Conservation (phyloP, 1,139 yeast species). For the Protomyces inouyei region DNA sequence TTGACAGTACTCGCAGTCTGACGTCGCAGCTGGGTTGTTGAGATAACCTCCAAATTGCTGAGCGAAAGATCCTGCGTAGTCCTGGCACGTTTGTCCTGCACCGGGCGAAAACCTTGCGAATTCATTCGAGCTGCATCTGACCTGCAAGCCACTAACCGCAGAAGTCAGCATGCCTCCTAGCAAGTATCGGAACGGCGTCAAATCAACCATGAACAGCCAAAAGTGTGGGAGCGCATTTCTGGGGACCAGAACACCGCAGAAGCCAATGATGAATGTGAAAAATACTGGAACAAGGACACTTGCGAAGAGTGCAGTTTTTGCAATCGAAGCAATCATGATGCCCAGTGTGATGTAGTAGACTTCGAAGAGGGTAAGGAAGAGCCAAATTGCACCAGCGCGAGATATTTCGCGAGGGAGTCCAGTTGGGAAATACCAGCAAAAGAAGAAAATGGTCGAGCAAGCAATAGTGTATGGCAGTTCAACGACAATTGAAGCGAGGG, state of each 20-base stretch:
- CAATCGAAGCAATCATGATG: conserved; percentile 50
- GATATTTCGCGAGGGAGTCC: conserved; percentile 48
- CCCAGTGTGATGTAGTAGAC: conserved; percentile 54
- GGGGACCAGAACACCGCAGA: conserved; percentile 64
- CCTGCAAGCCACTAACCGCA: conserved; percentile 53
- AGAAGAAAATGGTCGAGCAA: conserved; percentile 60
- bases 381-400: conserved; percentile 44
- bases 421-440: conserved; percentile 61
- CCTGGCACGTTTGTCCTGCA: conserved; percentile 54
- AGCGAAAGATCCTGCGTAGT: conserved; percentile 45
- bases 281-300: conserved; percentile 52
- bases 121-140: conserved; percentile 53
- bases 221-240: conserved; percentile 56
- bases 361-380: conserved; percentile 52
- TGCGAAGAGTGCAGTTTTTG: conserved; percentile 62
- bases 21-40: conserved; percentile 49
- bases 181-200: conserved; percentile 64
- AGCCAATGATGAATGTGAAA: conserved; percentile 50
- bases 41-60: conserved; percentile 51
- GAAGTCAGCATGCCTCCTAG: conserved; percentile 54
- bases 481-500: conserved; percentile 58
- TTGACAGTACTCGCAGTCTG: conserved; percentile 57
- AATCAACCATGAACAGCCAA: conserved; percentile 59
- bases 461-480: conserved; percentile 73
- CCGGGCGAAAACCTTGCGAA: conserved; percentile 54